Conservation (phyloP, 2,329 filamentous ascomycete species). For the Sporothrix phasma region DNA sequence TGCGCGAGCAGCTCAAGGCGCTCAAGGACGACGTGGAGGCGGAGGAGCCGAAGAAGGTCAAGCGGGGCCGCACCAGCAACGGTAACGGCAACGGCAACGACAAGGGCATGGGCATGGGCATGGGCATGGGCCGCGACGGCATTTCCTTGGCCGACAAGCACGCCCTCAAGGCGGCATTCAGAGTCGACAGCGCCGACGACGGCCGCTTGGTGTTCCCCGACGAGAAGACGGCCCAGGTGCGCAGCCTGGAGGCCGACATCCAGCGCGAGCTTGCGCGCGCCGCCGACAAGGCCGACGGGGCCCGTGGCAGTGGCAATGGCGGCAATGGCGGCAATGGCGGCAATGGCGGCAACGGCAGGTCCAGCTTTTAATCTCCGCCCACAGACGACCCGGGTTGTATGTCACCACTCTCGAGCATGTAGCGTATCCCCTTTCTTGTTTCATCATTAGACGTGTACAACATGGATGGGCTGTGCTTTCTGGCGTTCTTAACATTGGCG, state of each 20-base stretch:
- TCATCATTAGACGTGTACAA: not conserved
- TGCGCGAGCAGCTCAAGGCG: slow-evolving; percentile 31
- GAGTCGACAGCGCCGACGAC: not conserved
- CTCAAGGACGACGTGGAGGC: slow-evolving; percentile 25
- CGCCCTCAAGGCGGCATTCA: not conserved
- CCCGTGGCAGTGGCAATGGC: not conserved
- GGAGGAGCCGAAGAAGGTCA: not conserved
- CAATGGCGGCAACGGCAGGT: not conserved
- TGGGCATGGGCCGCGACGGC: not conserved
- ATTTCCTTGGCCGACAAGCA: not conserved
- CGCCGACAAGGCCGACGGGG: not conserved
- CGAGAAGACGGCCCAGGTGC: slow-evolving; percentile 18
- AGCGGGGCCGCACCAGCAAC: no score
- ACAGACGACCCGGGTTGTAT: not conserved
- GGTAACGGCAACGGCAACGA: not conserved
- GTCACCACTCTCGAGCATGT: slow-evolving; percentile 5
- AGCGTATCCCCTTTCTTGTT: not conserved
- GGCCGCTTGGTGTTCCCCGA: slow-evolving; percentile 21
- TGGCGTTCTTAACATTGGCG: not conserved
- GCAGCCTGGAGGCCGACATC: slow-evolving; percentile 20
- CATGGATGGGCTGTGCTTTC: not conserved
- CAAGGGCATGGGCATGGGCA: not conserved
- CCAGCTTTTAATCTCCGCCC: not conserved
- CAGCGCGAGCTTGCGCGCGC: slow-evolving; percentile 1
- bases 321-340: not conserved